Evolutionary conservation across 805 yeast genomes (phyloP).

Genomic region (Suhomyces sp.): DNA sequence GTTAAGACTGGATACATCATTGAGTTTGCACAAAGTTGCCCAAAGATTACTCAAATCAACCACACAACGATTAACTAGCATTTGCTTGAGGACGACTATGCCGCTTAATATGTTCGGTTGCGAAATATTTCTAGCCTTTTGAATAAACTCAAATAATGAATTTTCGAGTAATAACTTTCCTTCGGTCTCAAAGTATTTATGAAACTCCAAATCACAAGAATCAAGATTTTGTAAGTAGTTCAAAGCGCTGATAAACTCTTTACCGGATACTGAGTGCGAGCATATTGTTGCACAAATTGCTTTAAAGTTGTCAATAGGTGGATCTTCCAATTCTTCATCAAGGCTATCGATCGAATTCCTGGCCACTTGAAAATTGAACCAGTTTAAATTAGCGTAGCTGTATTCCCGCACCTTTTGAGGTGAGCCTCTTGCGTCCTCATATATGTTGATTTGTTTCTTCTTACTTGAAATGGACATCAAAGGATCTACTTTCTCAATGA

Average conservation of each 20-base stretch:
- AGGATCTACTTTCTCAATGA: conserved; percentile 45
- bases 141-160: conserved; percentile 16
- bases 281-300: conserved; percentile 14
- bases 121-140: conserved; percentile 4
- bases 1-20: conserved; percentile 10
- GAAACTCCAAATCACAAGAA: conserved; percentile 9
- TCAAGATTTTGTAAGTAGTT: conserved; percentile 19
- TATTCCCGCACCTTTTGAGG: conserved; percentile 35
- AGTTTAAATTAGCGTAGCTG: conserved; percentile 33
- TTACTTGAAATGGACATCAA: conserved; percentile 32
- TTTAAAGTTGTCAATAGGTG: conserved; percentile 18
- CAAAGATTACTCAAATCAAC: conserved; percentile 24
- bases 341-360: conserved; percentile 15
- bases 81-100: conserved; percentile 36
- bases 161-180: conserved; percentile 18
- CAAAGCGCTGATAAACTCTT: conserved; percentile 15
- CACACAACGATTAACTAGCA: conserved; percentile 26
- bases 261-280: conserved; percentile 7
- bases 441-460: conserved; percentile 39
- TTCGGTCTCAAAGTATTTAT: conserved; percentile 14
- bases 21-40: conserved; percentile 22
- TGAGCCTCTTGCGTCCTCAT: conserved; percentile 39
- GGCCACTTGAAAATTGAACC: conserved; percentile 41
- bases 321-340: conserved; percentile 9
- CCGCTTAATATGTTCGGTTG: conserved; percentile 25